Base-by-base conservation (phyloP, 2,329 filamentous ascomycete genomes). In the Myriosclerotinia duriaeana region DNA sequence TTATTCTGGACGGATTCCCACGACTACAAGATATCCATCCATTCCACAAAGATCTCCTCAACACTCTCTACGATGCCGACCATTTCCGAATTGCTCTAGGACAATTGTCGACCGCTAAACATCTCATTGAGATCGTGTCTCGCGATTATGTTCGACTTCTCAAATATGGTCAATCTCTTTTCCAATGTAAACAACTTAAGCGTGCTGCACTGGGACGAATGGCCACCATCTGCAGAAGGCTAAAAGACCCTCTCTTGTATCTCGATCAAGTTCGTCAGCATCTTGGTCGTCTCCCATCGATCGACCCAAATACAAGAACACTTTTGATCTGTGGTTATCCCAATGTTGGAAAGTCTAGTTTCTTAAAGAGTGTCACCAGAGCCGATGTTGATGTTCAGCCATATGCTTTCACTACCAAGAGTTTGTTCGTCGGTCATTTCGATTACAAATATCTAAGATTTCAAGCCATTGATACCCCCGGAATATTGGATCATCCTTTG, bases 141-240 rank as follows among this genome's bases (percentile, higher is more conserved):
- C 87, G 95, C 77, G 95, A 99, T 79, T 99, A 99, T 77, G 93
- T 99, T 70, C 92, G 95, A 72, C 86, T 99, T 55, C 86, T 96
- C 78, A 96, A 97, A 84, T 98, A 99, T 81, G 93, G 92, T 65
- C 93, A 97, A 83, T 96, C 89, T 75, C 85, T 99, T 71, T 99
- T 94, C 83, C 95, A 99, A 82, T 98, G 94, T 86, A 99, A 99
- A 82, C 93, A 98, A 83, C 87, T 99, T 75, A 99, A 99, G 87
- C 87, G 91, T 71, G 95, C 96, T 62, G 96, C 91, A 11, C 87
- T 99, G 64, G 95, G 95, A 83, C 93, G 95, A 77, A 98, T 99
- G 95, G 95, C 94, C 71, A 99, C 95, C 22, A 92, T 99, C 75
- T 92, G 92, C 81, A 95, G 93, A 83, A 88, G 93, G 71, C 83